Evolutionary conservation across 2,329 filamentous ascomycete genomes (phyloP).

Genomic region (Alternaria sp.): DNA sequence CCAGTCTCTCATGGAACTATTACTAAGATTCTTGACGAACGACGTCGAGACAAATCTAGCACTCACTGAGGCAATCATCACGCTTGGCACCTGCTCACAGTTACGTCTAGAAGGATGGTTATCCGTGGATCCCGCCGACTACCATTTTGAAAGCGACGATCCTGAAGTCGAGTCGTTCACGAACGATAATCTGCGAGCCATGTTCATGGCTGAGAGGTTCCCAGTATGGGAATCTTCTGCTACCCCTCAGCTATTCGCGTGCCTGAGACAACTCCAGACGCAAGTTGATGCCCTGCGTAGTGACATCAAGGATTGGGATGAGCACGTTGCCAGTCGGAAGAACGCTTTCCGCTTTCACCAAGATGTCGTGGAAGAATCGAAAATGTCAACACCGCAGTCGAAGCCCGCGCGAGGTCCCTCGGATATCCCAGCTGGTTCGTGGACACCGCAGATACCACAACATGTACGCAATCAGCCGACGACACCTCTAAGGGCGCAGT

Average conservation of each 20-base stretch:
- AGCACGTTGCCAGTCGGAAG: slow-evolving; percentile 59
- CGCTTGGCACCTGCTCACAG: slow-evolving; percentile 83
- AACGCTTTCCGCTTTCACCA: slow-evolving; percentile 60
- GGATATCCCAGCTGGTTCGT: slow-evolving; percentile 41
- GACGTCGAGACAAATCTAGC: slow-evolving; percentile 90
- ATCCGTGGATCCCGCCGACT: slow-evolving; percentile 70
- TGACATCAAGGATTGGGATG: slow-evolving; percentile 58
- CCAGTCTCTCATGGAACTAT: slow-evolving; percentile 62
- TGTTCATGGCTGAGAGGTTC: slow-evolving; percentile 47
- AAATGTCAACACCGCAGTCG: slow-evolving; percentile 39
- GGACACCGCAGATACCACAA: slow-evolving; percentile 50
- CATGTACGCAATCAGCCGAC: slow-evolving; percentile 43
- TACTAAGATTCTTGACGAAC: slow-evolving; percentile 87
- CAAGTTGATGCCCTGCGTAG: slow-evolving; percentile 56
- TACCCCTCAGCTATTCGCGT: slow-evolving; percentile 53
- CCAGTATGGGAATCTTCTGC: slow-evolving; percentile 50
- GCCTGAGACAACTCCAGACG: slow-evolving; percentile 52
- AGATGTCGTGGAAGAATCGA: slow-evolving; percentile 54
- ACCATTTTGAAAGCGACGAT: slow-evolving; percentile 44
- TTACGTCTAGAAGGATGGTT: slow-evolving; percentile 93
- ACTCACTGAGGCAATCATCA: slow-evolving; percentile 83
- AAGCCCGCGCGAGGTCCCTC: slow-evolving; percentile 36
- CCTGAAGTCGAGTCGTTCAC: slow-evolving; percentile 35
- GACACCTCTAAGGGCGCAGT: slow-evolving; percentile 46
- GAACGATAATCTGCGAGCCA: slow-evolving; percentile 42